phyloP scores from a whole-genome alignment of 139 green algal genomes.

The Chlamydomonas schloesseri region DNA sequence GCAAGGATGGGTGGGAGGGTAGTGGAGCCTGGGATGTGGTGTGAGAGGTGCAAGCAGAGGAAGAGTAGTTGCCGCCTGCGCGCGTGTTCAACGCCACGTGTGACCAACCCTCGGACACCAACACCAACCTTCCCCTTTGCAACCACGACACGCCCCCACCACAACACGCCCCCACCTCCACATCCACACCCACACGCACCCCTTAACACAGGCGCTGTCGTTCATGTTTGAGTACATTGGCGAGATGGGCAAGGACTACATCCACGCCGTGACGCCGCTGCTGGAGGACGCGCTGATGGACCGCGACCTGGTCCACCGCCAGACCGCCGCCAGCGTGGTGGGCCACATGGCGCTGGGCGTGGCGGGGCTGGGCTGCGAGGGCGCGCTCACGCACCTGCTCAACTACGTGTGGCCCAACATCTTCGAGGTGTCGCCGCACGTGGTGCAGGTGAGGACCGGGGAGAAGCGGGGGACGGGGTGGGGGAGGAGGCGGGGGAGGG shows the following conservation, averaged over 20 bases:
- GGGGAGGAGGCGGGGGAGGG: too few species aligned
- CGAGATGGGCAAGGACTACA: conserved; percentile 99
- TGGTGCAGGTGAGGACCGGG: conserved; percentile 79
- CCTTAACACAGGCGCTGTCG: conserved; percentile 95
- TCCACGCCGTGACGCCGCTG: conserved; percentile 96
- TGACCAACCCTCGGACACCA: too few species aligned
- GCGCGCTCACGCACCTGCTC: conserved; percentile 95
- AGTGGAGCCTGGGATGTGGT: too few species aligned
- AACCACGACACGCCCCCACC: too few species aligned
- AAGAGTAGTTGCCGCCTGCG: too few species aligned
- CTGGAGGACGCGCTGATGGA: conserved; percentile 98
- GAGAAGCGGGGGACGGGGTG: too few species aligned
- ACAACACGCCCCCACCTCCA: too few species aligned
- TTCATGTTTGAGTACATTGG: conserved; percentile 99
- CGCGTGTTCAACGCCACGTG: too few species aligned
- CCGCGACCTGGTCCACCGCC: conserved; percentile 90
- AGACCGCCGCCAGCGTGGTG: conserved; percentile 94
- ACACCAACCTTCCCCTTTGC: too few species aligned
- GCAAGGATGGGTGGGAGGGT: too few species aligned
- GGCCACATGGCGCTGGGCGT: conserved; percentile 94
- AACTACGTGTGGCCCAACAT: conserved; percentile 99
- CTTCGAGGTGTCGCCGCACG: conserved; percentile 96
- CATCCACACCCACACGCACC: too few species aligned
- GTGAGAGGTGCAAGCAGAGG: too few species aligned
- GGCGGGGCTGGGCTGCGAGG: conserved; percentile 96